phyloP scores from a whole-genome alignment of 2,329 filamentous ascomycete species.

The Didymella segeticola region DNA sequence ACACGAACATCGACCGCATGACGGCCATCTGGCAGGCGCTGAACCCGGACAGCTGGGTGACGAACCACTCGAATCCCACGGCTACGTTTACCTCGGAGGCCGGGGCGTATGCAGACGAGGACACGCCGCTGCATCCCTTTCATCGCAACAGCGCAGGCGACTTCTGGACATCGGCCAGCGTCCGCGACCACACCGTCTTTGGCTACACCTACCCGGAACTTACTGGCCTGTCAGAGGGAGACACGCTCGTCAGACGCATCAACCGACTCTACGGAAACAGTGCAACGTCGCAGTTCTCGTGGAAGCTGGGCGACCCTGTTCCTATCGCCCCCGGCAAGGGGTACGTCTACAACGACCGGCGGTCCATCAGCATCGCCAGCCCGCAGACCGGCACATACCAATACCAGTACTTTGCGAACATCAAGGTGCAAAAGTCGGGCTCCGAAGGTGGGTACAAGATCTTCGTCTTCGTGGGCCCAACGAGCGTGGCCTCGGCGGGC shows the following conservation, averaged over 20 bases:
- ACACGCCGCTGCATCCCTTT: slow-evolving; percentile 72
- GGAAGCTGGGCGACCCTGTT: slow-evolving; percentile 8
- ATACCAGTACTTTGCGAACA: slow-evolving; percentile 70
- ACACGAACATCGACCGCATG: slow-evolving; percentile 75
- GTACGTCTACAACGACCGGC: slow-evolving; percentile 14
- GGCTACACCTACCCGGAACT: slow-evolving; percentile 79
- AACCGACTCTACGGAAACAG: slow-evolving; percentile 66
- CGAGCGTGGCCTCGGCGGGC: slow-evolving; percentile 38
- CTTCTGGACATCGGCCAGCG: slow-evolving; percentile 72
- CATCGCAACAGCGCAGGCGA: slow-evolving; percentile 62
- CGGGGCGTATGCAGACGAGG: slow-evolving; percentile 62
- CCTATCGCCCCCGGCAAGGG: neutral
- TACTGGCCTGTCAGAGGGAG: slow-evolving; percentile 30
- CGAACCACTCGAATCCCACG: slow-evolving; percentile 59
- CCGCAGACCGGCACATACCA: slow-evolving; percentile 13
- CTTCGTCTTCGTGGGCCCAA: slow-evolving; percentile 70
- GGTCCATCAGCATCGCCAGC: slow-evolving; percentile 1
- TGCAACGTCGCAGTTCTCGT: slow-evolving; percentile 26
- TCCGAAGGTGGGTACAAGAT: slow-evolving; percentile 68
- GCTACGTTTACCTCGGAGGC: slow-evolving; percentile 67
- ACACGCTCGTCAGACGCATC: slow-evolving; percentile 58
- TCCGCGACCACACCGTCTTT: slow-evolving; percentile 67
- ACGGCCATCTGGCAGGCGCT: slow-evolving; percentile 80
- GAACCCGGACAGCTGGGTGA: slow-evolving; percentile 71
- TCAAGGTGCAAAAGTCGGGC: slow-evolving; percentile 67